Evolutionary conservation across 768 basidiomycete species (phyloP), one percentile per base, ranked within the genome.

Genomic region (Boletus reticulatus): DNA sequence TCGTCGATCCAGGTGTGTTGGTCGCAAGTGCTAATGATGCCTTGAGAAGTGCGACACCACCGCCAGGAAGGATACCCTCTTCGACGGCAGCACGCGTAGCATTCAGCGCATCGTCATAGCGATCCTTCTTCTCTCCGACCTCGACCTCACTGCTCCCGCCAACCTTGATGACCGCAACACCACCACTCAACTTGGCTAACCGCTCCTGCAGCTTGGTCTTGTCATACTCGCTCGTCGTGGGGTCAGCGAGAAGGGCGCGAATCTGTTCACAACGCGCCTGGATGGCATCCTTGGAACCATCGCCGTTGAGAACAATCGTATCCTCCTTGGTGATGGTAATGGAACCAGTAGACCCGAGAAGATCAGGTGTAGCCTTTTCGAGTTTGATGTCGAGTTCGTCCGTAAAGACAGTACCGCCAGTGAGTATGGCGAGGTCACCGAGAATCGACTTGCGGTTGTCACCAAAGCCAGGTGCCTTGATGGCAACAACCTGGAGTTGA

Each of bases 401-500:
- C 39, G 93, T 92, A 81, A 98, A 98, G 74, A 99, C 96, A 50
- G 93, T 95, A 58, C 96, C 94, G 49, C 96, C 96, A 5, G 96
- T 98, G 62, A 98, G 86, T 76, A 98, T 97, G 51, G 93, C 94
- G 48, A 98, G 83, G 68, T 98, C 95, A 56, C 96, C 96, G 52
- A 98, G 89, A 76, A 98, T 92, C 52, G 88, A 91, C 79, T 98
- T 99, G 76, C 96, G 89, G 84, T 98, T 99, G 78, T 98, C 96
- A 66, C 96, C 96, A 72, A 99, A 98, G 49, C 96, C 93, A 50
- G 96, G 96, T 17, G 96, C 95, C 79, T 99, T 98, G 76, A 98
- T 85, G 46, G 94, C 95, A 47, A 77, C 87, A 59, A 98, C 96
- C 68, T 89, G 87, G 54, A 99, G 87, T 73, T 98, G 96, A 34